Base-by-base conservation (phyloP, 2,329 filamentous ascomycete genomes). In the Hymenoscyphus salicellus region DNA sequence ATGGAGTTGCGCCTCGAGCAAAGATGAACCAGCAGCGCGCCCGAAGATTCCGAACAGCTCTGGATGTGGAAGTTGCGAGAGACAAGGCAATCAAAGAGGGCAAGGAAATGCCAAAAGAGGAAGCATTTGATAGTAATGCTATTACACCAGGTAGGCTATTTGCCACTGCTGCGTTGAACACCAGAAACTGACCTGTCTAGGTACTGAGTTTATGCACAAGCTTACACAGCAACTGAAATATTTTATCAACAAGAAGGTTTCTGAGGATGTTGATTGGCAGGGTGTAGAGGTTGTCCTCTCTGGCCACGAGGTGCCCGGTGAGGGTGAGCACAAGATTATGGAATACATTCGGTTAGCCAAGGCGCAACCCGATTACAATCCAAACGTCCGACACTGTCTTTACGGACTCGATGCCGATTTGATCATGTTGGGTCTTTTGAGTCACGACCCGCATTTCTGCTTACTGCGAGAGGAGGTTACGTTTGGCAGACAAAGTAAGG, bases 11-110 rank as follows among this genome's bases (percentile, higher is more conserved):
- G 26, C 96, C 95, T 20, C 90, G 95, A 74, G 95, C 95, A 72
- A 99, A 99, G 84, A 99, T 99, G 95, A 99, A 99, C 78, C 95
- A 99, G 79, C 95, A 99, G 80, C 92, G 95, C 72, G 91, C 95
- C 64, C 89, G 95, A 74, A 90, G 95, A 76, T 99, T 99, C 78
- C 87, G 95, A 74, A 98, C 95, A 28, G 95, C 95, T 49, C 82
- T 97, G 60, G 96, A 99, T 75, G 91, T 86, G 63, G 95, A 99
- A 77, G 85, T 86, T 71, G 93, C 93, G 65, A 90, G 92, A 77
- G 92, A 98, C 65, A 97, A 96, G 84, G 96, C 95, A 56, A 88
- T 98, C 66, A 83, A 82, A 59, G 91, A 97, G 74, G 96, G 96
- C 59, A 83, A 93, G 67, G 91, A 97, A 79, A 88, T 99, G 83